Conservation (phyloP, 179 eudicot genomes). For the Gypsophila paniculata region DNA sequence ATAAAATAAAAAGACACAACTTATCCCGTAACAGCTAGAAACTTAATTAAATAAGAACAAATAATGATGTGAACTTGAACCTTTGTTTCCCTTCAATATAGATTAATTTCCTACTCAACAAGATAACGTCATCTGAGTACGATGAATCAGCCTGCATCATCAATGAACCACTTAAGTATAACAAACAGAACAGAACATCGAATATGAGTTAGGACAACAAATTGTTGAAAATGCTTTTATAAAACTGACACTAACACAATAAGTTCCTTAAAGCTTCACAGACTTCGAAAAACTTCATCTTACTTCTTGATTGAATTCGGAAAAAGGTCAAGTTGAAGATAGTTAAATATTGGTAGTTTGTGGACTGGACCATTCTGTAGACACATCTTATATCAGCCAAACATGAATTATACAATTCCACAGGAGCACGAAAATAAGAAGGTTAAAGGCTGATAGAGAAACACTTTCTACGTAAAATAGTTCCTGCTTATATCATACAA, state of each 20-base stretch:
- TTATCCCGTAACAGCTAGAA: neutral
- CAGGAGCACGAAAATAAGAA: neutral
- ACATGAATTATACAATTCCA: neutral
- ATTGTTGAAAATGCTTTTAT: neutral
- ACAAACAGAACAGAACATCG: neutral
- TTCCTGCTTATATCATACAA: neutral
- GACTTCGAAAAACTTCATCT: neutral
- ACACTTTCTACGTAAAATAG: neutral
- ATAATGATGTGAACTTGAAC: constrained; percentile 10
- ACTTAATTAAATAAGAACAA: neutral
- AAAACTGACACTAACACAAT: neutral
- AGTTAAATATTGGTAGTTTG: neutral
- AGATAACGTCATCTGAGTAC: neutral
- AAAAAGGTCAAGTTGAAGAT: neutral
- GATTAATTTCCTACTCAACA: constrained; percentile 3
- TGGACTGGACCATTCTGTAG: neutral
- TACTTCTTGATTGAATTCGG: neutral
- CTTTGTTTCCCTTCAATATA: neutral
- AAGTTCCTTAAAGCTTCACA: neutral
- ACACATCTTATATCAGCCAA: neutral
- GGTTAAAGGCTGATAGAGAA: neutral
- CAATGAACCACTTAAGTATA: neutral
- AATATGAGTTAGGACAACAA: neutral
- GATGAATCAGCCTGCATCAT: neutral
- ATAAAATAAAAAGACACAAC: neutral